Evolutionary conservation across 768 basidiomycete species (phyloP).

Genomic region (Sistotremastrum suecicum): DNA sequence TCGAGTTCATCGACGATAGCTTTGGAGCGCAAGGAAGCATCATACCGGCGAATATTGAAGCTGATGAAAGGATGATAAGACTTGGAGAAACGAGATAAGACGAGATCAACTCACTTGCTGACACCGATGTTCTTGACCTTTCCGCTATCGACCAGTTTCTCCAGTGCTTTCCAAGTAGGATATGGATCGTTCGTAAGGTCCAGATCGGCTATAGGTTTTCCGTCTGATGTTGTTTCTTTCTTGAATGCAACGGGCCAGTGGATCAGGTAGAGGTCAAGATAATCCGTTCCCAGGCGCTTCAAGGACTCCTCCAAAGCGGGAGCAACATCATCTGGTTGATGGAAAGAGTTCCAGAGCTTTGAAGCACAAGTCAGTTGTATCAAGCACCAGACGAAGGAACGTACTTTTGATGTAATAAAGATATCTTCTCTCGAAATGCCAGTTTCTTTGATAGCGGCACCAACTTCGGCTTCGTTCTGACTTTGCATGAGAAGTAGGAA

Average conservation of each 20-base stretch:
- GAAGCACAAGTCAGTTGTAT: background rate
- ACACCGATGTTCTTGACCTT: constrained; percentile 70
- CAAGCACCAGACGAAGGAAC: background rate
- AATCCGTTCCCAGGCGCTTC: constrained; percentile 43
- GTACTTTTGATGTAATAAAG: constrained; percentile 52
- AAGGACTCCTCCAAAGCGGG: constrained; percentile 52
- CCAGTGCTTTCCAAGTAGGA: constrained; percentile 70
- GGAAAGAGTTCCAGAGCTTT: constrained; percentile 64
- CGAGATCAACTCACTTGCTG: constrained; percentile 46
- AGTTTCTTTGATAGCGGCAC: constrained; percentile 43
- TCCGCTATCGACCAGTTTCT: constrained; percentile 63
- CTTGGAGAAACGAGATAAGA: background rate
- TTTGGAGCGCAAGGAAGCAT: constrained; percentile 6
- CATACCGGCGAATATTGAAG: constrained; percentile 51
- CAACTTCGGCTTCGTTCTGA: constrained; percentile 63
- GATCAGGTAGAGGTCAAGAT: constrained; percentile 71
- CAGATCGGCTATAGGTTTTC: constrained; percentile 21
- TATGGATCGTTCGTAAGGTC: constrained; percentile 56
- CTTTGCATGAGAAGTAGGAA: constrained; percentile 1
- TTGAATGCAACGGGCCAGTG: constrained; percentile 65
- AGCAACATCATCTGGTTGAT: constrained; percentile 62
- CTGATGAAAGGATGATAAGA: constrained; percentile 15
- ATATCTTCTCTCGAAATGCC: constrained; percentile 46
- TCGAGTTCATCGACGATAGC: background rate
- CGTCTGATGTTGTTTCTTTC: constrained; percentile 30